Conservation (phyloP, 306 rosid species). For the barrel medic (Medicago truncatula) region MtrunA17r5.0-ANR NC_053042.1:901001-901500, state of each 20-base stretch:
- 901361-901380: constrained; percentile 4
- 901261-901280: constrained; percentile 43
- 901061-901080: constrained; percentile 96
- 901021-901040: constrained; percentile 93
- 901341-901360: constrained; percentile 22
- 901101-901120: constrained; percentile 49
- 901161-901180: constrained; percentile 38
- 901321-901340: constrained; percentile 38
- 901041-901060: constrained; percentile 93
- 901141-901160: constrained; percentile 29
- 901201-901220: constrained; percentile 4
- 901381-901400: constrained; percentile 14
- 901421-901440: not conserved
- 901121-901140: constrained; percentile 35
- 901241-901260: constrained; percentile 35
- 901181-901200: constrained; percentile 40
- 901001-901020: constrained; percentile 85
- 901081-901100: constrained; percentile 59
- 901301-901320: constrained; percentile 25
- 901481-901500: not conserved
- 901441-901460: not conserved
- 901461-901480: not conserved
- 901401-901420: not conserved
- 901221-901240: constrained; percentile 37
- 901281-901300: constrained; percentile 43